Conservation (phyloP, 2,329 filamentous ascomycete genomes). For the Penicillium sp. region DNA sequence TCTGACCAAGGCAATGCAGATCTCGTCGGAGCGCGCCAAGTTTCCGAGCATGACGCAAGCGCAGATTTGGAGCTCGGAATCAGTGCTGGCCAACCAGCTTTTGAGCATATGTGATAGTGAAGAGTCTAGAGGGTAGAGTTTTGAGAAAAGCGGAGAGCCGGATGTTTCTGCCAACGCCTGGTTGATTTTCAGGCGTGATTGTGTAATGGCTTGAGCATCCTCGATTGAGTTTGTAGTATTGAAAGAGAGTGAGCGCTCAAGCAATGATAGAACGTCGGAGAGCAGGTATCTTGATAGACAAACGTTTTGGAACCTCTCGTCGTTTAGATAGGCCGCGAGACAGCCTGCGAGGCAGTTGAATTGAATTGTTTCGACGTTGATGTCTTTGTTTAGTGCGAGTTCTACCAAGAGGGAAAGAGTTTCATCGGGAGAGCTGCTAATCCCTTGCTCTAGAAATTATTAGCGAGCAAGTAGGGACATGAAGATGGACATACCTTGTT, state of each 20-base stretch:
- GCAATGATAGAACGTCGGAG: conserved; percentile 37
- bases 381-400: conserved; percentile 34
- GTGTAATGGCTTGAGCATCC: conserved; percentile 40
- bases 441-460: conserved; percentile 34
- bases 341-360: conserved; percentile 40
- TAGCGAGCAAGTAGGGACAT: background rate
- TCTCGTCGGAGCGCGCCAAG: conserved; percentile 49
- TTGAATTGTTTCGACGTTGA: conserved; percentile 33
- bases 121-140: conserved; percentile 45
- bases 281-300: conserved; percentile 42
- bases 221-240: conserved; percentile 34
- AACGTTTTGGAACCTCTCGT: conserved; percentile 44
- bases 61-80: conserved; percentile 52
- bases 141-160: conserved; percentile 40
- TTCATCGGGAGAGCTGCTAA: conserved; percentile 41
- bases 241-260: conserved; percentile 37
- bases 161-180: conserved; percentile 49
- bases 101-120: conserved; percentile 42
- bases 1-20: conserved; percentile 47
- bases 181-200: conserved; percentile 45
- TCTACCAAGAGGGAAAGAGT: conserved; percentile 42
- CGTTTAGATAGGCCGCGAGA: conserved; percentile 41
- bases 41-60: conserved; percentile 56
- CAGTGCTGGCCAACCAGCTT: conserved; percentile 44
- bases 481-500: conserved; percentile 36